Evolutionary conservation across 176 grass and related monocot genomes (phyloP), one percentile per base, ranked within the genome.

Genomic region (Oryza coarctata): DNA sequence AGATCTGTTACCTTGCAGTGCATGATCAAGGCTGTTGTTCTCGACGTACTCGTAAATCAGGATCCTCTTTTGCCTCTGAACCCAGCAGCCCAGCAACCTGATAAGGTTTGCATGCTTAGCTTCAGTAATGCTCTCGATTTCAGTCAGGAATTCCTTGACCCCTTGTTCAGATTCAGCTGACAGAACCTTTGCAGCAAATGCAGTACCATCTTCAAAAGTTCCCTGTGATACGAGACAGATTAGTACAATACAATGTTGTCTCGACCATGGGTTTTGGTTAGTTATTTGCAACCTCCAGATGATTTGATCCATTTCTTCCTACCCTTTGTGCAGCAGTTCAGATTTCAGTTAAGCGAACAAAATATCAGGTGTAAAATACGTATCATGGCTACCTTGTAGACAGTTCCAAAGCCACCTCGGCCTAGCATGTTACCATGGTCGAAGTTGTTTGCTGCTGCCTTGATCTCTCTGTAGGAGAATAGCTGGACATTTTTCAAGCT

Each of bases 21-120:
- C 70, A 5, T 85, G 86, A 14, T 92, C 90, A 22, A 92, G 79
- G 80, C 86, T 92, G 45, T 83, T 86, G 75, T 92, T 92, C 33
- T 89, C 86, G 1, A 86, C 39, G 28, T 77, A 88, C 22, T 92
- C 86, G 6, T 86, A 92, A 29, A 92, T 26, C 47, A 92, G 76
- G 40, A 92, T 89, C 74, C 86, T 82, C 2, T 40, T 83, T 27
- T 62, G 70, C 80, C 84, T 74, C 79, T 92, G 86, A 26, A 86
- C 57, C 60, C 87, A 85, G 63, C 82, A 89, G 38, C 87, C 82
- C 76, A 89, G 63, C 81, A 88, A n/a, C 49, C 52, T 80, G 82
- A 89, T 76, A 43, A 89, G 82, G 76, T 89, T 89, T 28, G 76
- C 76, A 14, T 89, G 86, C 75, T 76, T 84, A n/a, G 71, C 86